Base-by-base conservation (phyloP, 768 basidiomycete species). In the Nidula microcarpa region DNA sequence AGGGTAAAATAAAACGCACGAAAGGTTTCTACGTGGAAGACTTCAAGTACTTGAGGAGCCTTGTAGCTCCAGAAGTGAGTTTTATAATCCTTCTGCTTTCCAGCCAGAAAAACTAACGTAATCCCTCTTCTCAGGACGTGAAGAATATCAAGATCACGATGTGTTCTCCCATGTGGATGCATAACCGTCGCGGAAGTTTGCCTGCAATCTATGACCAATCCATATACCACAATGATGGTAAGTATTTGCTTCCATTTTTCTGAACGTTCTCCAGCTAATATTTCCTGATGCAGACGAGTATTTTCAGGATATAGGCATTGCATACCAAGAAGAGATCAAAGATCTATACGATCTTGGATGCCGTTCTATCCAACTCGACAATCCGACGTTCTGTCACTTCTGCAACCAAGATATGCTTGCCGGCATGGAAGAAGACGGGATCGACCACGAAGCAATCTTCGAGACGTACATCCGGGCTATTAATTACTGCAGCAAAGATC, bases 81-180 rank as follows among this genome's bases (percentile, higher is more conserved):
- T 49, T 13, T 14, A 10, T 32, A 9, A 10, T 47, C 30, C 11
- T 13, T 30, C 13, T 11, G 2, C 13, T 47, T 14, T 14, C 23
- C 13, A 4, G n/a, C 32, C 33, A 33, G 9, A 5, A 16, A 16
- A 13, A 11, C 4, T 49, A 32, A 41, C 39, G n/a, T 14, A 13
- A 13, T 18, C 4, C 4, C 23, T 13, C 4, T 49, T 49, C 35
- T 30, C 54, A 84, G 80, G 85, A 87, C 59, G 80, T 86, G 54
- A 76, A 77, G 61, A 73, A 76, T 60, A 77, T 90, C 65, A 91
- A 92, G 65, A 61, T 90, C 54, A 89, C 85, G 13, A 72, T 88
- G 67, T 84, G 82, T 54, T 81, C 86, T 0, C 88, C 87, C 3
- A 81, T 82, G 36, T 87, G 86, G 84, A 84, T 81, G 64, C 85